Conservation (phyloP, 2,329 filamentous ascomycete genomes). For the Cordyceps farinosa region DNA sequence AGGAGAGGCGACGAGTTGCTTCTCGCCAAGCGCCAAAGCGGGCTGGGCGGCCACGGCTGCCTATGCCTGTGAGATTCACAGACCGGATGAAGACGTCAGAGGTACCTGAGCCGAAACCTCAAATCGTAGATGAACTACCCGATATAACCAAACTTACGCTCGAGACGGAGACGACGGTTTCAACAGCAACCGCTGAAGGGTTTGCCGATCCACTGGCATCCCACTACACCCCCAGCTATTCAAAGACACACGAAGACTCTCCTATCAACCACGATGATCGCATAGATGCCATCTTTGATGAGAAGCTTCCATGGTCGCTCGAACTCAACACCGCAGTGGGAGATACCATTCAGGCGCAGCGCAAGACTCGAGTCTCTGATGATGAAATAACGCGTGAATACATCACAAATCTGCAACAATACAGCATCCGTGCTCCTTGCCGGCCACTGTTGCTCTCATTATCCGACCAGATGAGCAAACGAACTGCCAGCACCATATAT, state of each 20-base stretch:
- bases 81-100: background rate
- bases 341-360: constrained; percentile 6
- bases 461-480: background rate
- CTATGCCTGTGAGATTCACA: constrained; percentile 13
- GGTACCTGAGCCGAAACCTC: background rate
- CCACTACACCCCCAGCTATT: background rate
- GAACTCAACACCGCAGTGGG: constrained; percentile 7
- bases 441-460: constrained; percentile 7
- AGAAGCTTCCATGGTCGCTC: constrained; percentile 10
- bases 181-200: background rate
- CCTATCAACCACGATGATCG: background rate
- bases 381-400: constrained; percentile 11
- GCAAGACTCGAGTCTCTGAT: constrained; percentile 4
- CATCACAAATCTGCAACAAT: constrained; percentile 2
- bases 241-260: background rate
- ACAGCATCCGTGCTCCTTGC: background rate
- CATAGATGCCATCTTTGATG: constrained; percentile 10
- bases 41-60: background rate
- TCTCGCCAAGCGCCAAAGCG: constrained; percentile 6
- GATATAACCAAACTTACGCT: constrained; percentile 3
- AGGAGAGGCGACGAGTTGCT: background rate
- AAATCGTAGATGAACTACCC: background rate
- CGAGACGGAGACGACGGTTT: background rate
- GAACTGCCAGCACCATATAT: constrained; percentile 3
- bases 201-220: constrained; percentile 3